Percentiles rank a stretch among this genome's conserved stretches.
These are phyloP conservation scores for Perkinsus olseni DNA, from an alignment of 169 alveolate genomes.

Conservation along the genomic window DNA sequence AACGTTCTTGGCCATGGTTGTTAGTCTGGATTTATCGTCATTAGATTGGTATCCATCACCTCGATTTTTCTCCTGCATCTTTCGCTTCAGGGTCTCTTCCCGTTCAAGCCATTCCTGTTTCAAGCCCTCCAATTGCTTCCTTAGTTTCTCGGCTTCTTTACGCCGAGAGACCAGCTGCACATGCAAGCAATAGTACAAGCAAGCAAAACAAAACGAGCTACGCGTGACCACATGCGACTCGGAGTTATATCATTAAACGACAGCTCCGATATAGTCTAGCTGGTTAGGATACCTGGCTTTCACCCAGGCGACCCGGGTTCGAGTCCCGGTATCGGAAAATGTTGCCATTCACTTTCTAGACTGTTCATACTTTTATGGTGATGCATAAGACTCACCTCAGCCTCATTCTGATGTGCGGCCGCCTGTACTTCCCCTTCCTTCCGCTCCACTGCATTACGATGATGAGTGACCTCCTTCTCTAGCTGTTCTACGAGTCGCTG, in stretches of 20 bases:
- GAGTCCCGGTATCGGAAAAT: constrained; percentile 98
- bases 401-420: neutral
- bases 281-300: constrained; percentile 76
- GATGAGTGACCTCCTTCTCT: neutral
- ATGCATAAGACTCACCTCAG: neutral
- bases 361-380: neutral
- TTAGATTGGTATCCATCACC: no score
- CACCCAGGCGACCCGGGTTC: constrained; percentile 99
- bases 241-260: no score
- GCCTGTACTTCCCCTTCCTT: neutral
- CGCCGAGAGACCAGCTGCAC: neutral
- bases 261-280: neutral
- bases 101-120: neutral
- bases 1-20: neutral
- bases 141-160: neutral
- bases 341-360: no score
- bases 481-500: neutral
- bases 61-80: neutral
- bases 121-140: neutral
- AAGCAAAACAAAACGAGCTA: neutral
- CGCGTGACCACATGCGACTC: neutral
- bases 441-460: neutral
- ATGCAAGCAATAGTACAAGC: neutral
- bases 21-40: no score
- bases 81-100: neutral